A percentile compares a stretch with the other conserved stretches of the same genome.
Evolutionary conservation across 2,329 filamentous ascomycete species (phyloP).

Genomic region (Fusarium sublunatum): DNA sequence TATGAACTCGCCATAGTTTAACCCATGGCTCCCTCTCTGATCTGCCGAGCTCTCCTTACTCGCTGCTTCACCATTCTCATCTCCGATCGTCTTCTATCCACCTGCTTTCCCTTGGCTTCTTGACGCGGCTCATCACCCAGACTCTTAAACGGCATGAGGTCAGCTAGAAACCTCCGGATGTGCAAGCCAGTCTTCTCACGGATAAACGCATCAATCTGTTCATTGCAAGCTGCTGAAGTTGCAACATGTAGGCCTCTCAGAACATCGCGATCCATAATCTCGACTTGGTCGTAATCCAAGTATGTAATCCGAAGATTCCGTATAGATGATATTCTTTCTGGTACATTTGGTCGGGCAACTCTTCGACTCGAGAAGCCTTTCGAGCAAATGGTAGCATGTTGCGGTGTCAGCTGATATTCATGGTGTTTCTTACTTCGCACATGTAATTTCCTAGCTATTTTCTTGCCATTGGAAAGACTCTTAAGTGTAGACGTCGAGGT

Average conservation of each 20-base stretch:
- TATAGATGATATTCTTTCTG: slow-evolving; percentile 53
- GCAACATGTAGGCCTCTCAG: slow-evolving; percentile 66
- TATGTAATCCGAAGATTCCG: slow-evolving; percentile 37
- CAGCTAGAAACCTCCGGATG: slow-evolving; percentile 66
- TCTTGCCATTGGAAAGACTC: neutral
- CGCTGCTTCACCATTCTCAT: slow-evolving; percentile 53
- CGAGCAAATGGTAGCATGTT: slow-evolving; percentile 45
- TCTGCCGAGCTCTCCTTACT: slow-evolving; percentile 50
- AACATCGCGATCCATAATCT: slow-evolving; percentile 63
- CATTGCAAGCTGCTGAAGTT: slow-evolving; percentile 66
- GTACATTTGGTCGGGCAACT: slow-evolving; percentile 50
- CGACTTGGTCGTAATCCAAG: slow-evolving; percentile 50
- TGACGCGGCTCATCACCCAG: slow-evolving; percentile 50
- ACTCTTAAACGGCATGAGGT: slow-evolving; percentile 63
- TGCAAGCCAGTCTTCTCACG: slow-evolving; percentile 63
- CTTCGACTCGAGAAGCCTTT: slow-evolving; percentile 43
- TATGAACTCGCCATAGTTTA: slow-evolving; percentile 3
- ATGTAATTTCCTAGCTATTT: neutral
- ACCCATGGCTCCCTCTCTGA: slow-evolving; percentile 23
- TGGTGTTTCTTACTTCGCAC: neutral
- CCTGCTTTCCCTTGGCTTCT: slow-evolving; percentile 44
- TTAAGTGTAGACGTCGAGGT: neutral
- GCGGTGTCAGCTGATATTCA: slow-evolving; percentile 19
- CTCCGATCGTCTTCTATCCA: slow-evolving; percentile 47
- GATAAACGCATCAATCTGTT: slow-evolving; percentile 64